A percentile compares a stretch with the other conserved stretches of the same genome.
These are phyloP conservation scores for Erigeron philadelphicus DNA, from an alignment of 140 eudicot genomes.

Conservation along the genomic window DNA sequence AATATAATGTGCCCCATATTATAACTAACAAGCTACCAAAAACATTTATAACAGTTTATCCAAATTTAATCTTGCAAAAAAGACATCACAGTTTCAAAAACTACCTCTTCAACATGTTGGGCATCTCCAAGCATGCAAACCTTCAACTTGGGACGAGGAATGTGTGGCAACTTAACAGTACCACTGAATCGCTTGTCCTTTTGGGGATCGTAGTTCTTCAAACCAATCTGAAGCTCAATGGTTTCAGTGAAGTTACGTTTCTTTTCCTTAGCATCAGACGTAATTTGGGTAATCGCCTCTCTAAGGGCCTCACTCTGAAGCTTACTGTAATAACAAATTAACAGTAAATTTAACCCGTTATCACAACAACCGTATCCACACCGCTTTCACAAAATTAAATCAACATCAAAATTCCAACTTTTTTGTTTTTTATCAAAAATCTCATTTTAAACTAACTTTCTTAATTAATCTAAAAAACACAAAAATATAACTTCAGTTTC, in stretches of 20 bases:
- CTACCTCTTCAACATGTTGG: constrained; percentile 73
- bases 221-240: constrained; percentile 63
- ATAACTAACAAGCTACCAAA: too few species aligned
- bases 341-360: background rate
- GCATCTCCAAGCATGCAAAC: constrained; percentile 88
- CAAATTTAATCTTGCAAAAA: too few species aligned
- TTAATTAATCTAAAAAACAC: too few species aligned
- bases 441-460: too few species aligned
- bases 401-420: too few species aligned
- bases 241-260: constrained; percentile 57
- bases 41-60: too few species aligned
- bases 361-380: too few species aligned
- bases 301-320: constrained; percentile 55
- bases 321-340: constrained; percentile 38
- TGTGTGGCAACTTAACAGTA: constrained; percentile 65
- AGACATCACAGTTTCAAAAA: too few species aligned
- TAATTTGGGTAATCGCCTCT: constrained; percentile 52
- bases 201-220: constrained; percentile 75
- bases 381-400: too few species aligned
- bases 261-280: constrained; percentile 45
- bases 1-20: too few species aligned
- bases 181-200: constrained; percentile 84
- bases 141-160: constrained; percentile 71
- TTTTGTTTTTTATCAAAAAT: too few species aligned
- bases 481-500: too few species aligned